Base-by-base conservation (phyloP, 495 filamentous ascomycete genomes). In the Venustampulla echinocandica region DNA sequence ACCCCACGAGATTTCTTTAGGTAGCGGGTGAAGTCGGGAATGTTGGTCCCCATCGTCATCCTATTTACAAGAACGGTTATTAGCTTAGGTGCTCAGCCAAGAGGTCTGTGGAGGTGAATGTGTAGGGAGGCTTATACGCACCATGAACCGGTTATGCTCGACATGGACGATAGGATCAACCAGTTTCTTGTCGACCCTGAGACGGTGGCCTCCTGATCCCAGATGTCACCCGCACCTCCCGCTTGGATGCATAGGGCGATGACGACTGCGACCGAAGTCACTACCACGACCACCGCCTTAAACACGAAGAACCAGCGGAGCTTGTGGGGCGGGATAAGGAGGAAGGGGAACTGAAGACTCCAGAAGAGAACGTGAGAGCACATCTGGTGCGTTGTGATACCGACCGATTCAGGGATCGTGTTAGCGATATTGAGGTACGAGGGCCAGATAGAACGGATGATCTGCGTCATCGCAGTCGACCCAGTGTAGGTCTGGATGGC, bases 1-100 rank as follows among this genome's bases (percentile, higher is more conserved):
- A 76, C 70, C 21, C 70, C 72, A 33, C 70, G 66, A 28, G 69
- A 61, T 11, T 59, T 65, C 49, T 68, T 69, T 24, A 75, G 69
- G 56, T 78, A 79, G 1, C 77, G 67, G 17, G 72, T 74, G 62
- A 81, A 81, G 60, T 82, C 78, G 13, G 73, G 71, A 44, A 75
- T 75, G 54, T 74, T 73, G 21, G 66, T 47, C 61, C 61, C 43
- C 70, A 63, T 33, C 61, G 52, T 37, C 6, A 15, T 5, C 27
- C 27, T 30, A n/a, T n/a, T n/a, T n/a, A n/a, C n/a, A n/a, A n/a
- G n/a, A n/a, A n/a, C n/a, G n/a, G n/a, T n/a, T n/a, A n/a, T n/a
- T n/a, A n/a, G n/a, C n/a, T n/a, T n/a, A n/a, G n/a, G n/a, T n/a
- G n/a, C n/a, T n/a, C n/a, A n/a, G n/a, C n/a, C n/a, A 7, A 35